Base-by-base conservation (phyloP, 78 protist species). In the Cavenderia fasciculata region DNA sequence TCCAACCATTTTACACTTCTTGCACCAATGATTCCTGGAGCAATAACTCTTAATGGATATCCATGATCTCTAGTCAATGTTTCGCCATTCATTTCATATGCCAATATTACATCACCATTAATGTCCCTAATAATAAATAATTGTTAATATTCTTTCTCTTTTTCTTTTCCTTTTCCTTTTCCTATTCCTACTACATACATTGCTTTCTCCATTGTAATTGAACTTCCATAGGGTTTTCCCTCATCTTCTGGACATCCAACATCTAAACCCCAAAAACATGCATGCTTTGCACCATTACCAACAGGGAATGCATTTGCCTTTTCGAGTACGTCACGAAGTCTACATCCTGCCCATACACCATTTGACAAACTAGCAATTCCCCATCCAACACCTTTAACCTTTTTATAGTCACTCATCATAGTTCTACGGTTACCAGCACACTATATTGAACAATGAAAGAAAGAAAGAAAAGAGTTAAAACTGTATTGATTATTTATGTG, bases 1-100 rank as follows among this genome's bases (percentile, higher is more conserved):
- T 38, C 40, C 5, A 97, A 70, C 98, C 98, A 97, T 78, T 97
- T 97, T 29, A 96, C 97, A 52, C 68, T 82, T 40, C 98, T 74
- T 25, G 94, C 98, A 1, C 99, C 99, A 52, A 94, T 93, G 18
- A 75, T 51, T n/a, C 98, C 99, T 14, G 99, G 99, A 10, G 95
- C 97, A 19, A 97, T 51, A n/a, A 89, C 96, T 19, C 98, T 94
- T 6, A 97, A 29, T 41, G 97, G 98, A 25, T n/a, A 88, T 27
- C 98, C 98, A 51, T 97, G 98, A 59, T 94, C 98, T 5, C 69
- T 66, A 7, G 96, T 88, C 23, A 97, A 44, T 12, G 86, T 43
- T 70, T 82, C 85, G 10, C 96, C 97, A 85, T 97, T 97, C 98
- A 97, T 96, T 75, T 96, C 97, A 59, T 90, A 96, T 5, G 98